Evolutionary conservation across 192 early-diverging fungal species (phyloP).

Genomic region (Neocallimastix lanati): DNA sequence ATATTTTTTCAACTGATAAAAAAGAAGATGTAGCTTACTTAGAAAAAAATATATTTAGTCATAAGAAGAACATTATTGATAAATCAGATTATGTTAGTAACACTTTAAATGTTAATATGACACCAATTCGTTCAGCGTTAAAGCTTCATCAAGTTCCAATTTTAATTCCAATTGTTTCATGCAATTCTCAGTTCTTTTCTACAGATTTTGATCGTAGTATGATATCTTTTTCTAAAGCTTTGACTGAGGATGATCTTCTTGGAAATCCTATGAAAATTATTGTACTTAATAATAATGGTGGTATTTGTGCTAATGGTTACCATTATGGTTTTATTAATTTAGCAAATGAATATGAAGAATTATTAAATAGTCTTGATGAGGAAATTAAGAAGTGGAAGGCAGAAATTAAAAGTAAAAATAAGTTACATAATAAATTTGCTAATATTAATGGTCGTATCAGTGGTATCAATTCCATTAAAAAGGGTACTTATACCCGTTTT

Average conservation of each 20-base stretch:
- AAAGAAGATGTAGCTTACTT: neutral
- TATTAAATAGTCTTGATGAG: conserved; percentile 16
- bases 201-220: conserved; percentile 28
- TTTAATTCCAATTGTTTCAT: conserved; percentile 27
- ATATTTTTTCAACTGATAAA: conserved; percentile 22
- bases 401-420: neutral
- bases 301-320: conserved; percentile 31
- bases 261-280: conserved; percentile 34
- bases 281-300: conserved; percentile 49
- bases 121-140: conserved; percentile 35
- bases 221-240: conserved; percentile 14
- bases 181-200: conserved; percentile 17
- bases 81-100: conserved; percentile 2
- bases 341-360: conserved; percentile 47
- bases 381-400: conserved; percentile 9
- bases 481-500: neutral
- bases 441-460: neutral
- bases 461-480: neutral
- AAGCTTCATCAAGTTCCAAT: conserved; percentile 45
- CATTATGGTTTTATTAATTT: conserved; percentile 61
- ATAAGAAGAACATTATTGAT: neutral
- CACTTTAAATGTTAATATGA: conserved; percentile 15
- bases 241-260: conserved; percentile 5
- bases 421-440: neutral
- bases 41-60: neutral